Conservation (phyloP, 768 basidiomycete species). For the Suillus cothurnatus region DNA sequence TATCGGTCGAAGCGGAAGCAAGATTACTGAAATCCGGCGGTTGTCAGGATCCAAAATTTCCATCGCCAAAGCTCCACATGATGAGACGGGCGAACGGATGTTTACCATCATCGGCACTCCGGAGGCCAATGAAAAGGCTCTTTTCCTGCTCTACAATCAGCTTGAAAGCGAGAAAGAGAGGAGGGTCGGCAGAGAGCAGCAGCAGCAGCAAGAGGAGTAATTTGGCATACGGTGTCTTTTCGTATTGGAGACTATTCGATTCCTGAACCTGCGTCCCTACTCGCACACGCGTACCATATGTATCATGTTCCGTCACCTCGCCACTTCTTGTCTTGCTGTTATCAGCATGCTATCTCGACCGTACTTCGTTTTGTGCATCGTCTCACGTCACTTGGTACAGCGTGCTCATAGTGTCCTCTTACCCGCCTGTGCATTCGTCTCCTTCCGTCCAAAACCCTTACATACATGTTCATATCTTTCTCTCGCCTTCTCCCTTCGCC, state of each 20-base stretch:
- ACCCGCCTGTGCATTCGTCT: conserved; percentile 24
- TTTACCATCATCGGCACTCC: conserved; percentile 98
- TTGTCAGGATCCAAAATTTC: conserved; percentile 97
- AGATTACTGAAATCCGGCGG: conserved; percentile 99
- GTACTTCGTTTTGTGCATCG: conserved; percentile 12
- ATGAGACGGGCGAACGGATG: conserved; percentile 99
- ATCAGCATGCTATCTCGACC: conserved; percentile 15
- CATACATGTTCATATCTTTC: conserved; percentile 3
- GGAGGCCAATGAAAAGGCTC: conserved; percentile 95
- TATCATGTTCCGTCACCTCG: conserved; percentile 28
- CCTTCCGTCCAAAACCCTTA: conserved; percentile 20
- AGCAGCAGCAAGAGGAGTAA: conserved; percentile 69
- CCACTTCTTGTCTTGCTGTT: conserved; percentile 31
- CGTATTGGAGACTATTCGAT: conserved; percentile 10
- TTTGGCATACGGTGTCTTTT: conserved; percentile 7
- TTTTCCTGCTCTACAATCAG: conserved; percentile 97
- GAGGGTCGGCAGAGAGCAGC: conserved; percentile 82
- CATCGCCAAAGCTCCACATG: conserved; percentile 99
- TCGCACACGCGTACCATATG: conserved; percentile 9
- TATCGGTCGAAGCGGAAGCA: conserved; percentile 95
- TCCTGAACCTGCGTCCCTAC: conserved; percentile 12
- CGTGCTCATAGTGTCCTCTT: conserved; percentile 25
- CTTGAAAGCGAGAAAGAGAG: conserved; percentile 96
- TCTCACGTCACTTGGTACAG: conserved; percentile 15
- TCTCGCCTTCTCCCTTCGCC: conserved; percentile 12